Base-by-base conservation (phyloP, 106 monocot genomes). In the Phalaenopsis equestris region DNA sequence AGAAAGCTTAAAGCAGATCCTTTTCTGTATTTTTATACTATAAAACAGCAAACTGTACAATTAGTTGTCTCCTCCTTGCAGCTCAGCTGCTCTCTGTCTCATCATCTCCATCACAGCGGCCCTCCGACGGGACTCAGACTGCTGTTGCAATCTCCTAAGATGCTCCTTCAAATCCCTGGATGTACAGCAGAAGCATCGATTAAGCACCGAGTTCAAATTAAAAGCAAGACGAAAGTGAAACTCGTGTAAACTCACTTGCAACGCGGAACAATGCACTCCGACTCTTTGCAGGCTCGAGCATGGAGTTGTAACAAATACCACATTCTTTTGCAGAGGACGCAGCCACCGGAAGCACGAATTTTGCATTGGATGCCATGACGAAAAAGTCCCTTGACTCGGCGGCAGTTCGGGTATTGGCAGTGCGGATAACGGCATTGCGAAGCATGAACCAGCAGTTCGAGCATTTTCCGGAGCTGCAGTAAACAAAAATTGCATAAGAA, bases 51-150 rank as follows among this genome's bases (percentile, higher is more conserved):
- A 55, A 82, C 45, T 74, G 67, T 64, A 78, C 39, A 79, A 74
- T 45, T 65, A 75, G 87, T 76, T 89, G 55, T 84, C 87, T 79
- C 77, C 77, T 83, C 41, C 86, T 91, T 45, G 93, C 86, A 79
- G 91, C 93, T 96, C 96, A 5, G 91, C 93, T 47, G 90, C 85
- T 52, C 96, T 87, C 75, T 93, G 93, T 78, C 96, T 90, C 96
- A 96, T 96, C 96, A 96, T 96, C 82, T 96, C 96, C 86, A 89
- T 96, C 75, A 96, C 96, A 64, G 96, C 96, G 73, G 93, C 91
- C 83, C 96, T 88, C 38, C 96, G 89, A 39, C 96, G 82, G 24
- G 96, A 96, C 77, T 96, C 96, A 78, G 96, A 91, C 79, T 96
- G 96, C 80, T 93, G 96, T 79, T 96, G 96, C 84, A 84, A 82